Evolutionary conservation across 345 rosid species (phyloP), one percentile per base, ranked within the genome.

Genomic region (Murraya koenigii): DNA sequence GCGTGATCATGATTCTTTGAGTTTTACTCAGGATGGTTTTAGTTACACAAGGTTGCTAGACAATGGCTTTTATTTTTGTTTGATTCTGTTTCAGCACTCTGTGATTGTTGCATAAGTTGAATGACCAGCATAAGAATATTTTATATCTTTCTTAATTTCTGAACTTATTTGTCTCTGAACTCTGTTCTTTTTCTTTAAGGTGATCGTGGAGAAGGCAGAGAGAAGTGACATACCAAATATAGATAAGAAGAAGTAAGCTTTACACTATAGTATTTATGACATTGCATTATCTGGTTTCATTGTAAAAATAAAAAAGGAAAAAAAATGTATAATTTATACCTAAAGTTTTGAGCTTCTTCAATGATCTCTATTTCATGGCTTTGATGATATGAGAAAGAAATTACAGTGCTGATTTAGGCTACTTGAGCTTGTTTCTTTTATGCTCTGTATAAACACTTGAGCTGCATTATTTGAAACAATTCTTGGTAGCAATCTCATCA

Each of bases 141-240:
- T 64, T 22, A 13, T 47, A 64, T 66, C 41, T 23, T 69, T 80
- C 63, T 38, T 71, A 72, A 11, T 22, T 75, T 77, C 41, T 60
- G 20, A 65, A 32, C 78, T 82, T 69, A 71, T 66, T 74, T 79
- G 60, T 64, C 13, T 32, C 36, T 33, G 13, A 36, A n/a, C 10
- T 47, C 14, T 80, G 15, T 8, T 75, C 76, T 55, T 69, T 54
- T 82, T 22, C 22, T 52, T 85, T 52, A 61, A 92, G 98, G 97
- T 95, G 81, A 93, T 95, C 62, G 98, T 95, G 80, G 98, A 95
- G 89, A 91, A 93, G 88, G 97, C 95, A 19, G 98, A 95, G 87
- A 85, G 91, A 86, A 95, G 97, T 71, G 98, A 95, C 69, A 92
- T 95, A 84, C 97, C 97, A 28, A 89, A 89, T 83, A 93, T 95